Conservation (phyloP, 2,329 filamentous ascomycete species). For the Alternaria postmessia region DNA sequence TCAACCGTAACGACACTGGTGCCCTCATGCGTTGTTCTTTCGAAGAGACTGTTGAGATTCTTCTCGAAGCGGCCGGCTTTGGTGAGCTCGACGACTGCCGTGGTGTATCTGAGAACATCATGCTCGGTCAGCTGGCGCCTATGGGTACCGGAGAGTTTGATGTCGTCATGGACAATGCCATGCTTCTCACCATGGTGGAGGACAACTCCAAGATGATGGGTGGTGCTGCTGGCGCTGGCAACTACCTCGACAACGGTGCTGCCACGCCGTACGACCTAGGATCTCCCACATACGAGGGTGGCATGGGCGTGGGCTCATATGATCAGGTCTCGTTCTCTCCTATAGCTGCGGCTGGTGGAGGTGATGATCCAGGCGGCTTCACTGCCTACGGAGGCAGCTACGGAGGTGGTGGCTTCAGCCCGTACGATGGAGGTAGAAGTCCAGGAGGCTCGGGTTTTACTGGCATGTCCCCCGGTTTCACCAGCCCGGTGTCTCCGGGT, state of each 20-base stretch:
- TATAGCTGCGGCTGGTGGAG: conserved; percentile 72
- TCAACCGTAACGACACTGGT: conserved; percentile 97
- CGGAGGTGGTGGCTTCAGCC: conserved; percentile 69
- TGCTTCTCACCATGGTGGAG: conserved; percentile 93
- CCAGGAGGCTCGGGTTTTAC: conserved; percentile 63
- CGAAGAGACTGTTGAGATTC: conserved; percentile 98
- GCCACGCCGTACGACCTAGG: conserved; percentile 90
- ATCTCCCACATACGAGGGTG: conserved; percentile 68
- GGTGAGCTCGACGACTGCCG: conserved; percentile 97
- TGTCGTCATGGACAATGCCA: conserved; percentile 88
- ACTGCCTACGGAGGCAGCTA: conserved; percentile 73
- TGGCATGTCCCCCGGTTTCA: conserved; percentile 51
- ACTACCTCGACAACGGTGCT: conserved; percentile 76
- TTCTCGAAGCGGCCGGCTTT: conserved; percentile 91
- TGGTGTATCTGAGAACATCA: conserved; percentile 98
- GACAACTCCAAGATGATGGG: conserved; percentile 77
- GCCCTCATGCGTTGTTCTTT: conserved; percentile 99
- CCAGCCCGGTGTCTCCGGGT: conserved; percentile 55
- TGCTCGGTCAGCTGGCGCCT: conserved; percentile 95
- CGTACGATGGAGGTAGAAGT: conserved; percentile 70
- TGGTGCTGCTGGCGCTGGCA: conserved; percentile 76
- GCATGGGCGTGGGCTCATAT: conserved; percentile 67
- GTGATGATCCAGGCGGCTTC: conserved; percentile 63
- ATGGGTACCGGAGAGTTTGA: conserved; percentile 98
- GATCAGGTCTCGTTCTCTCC: conserved; percentile 72